These are phyloP conservation scores for Byssothecium circinans DNA, from an alignment of 2,329 filamentous ascomycete genomes.

Conservation along the genomic window DNA sequence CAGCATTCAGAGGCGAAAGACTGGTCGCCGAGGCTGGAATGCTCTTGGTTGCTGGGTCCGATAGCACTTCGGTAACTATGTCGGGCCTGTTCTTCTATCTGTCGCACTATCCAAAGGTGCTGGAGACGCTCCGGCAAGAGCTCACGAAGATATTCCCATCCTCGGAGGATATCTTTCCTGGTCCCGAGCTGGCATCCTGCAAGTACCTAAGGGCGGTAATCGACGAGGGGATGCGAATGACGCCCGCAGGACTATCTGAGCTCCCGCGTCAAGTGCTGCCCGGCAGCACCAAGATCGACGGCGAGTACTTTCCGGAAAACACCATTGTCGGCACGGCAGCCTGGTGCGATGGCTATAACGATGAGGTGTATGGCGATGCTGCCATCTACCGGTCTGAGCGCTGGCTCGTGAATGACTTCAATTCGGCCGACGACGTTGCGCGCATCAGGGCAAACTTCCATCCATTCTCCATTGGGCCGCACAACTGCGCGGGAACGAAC, in stretches of 20 bases:
- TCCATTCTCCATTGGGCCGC: too few relatives aligned
- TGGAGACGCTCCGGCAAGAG: constrained; percentile 14
- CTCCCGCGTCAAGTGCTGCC: constrained; percentile 6
- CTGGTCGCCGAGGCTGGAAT: constrained; percentile 31
- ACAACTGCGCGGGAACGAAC: too few relatives aligned
- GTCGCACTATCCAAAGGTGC: constrained; percentile 6
- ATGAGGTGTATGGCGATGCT: too few relatives aligned
- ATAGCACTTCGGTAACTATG: constrained; percentile 11
- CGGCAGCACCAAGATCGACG: too few relatives aligned
- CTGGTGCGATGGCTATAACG: too few relatives aligned
- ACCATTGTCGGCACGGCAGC: too few relatives aligned
- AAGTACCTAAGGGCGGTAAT: constrained; percentile 18
- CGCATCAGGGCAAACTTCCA: too few relatives aligned
- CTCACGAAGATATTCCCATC: constrained; percentile 11
- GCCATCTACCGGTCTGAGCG: too few relatives aligned
- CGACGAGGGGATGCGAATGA: constrained; percentile 12
- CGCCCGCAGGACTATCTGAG: constrained; percentile 7
- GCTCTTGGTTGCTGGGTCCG: constrained; percentile 18
- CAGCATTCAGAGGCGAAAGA: constrained; percentile 36
- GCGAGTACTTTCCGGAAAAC: too few relatives aligned
- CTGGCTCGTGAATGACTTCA: too few relatives aligned
- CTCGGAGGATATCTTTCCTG: constrained; percentile 12
- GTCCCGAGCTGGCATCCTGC: constrained; percentile 3
- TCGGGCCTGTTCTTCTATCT: constrained; percentile 16
- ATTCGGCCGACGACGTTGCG: too few relatives aligned